phyloP scores from a whole-genome alignment of 305 asterid genomes.

The Nicotiana rustica region DNA sequence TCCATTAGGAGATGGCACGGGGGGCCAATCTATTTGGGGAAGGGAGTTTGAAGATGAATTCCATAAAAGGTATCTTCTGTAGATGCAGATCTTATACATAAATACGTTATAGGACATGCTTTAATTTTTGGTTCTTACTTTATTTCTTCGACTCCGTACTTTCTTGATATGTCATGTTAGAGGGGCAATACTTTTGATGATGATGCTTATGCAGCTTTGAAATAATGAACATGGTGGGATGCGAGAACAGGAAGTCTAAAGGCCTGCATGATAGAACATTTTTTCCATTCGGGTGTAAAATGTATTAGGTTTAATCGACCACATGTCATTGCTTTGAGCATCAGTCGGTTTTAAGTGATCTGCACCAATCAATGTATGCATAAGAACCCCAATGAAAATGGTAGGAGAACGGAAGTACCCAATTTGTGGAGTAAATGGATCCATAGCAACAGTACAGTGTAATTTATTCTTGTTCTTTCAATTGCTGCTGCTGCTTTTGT shows the following conservation, averaged over 20 bases:
- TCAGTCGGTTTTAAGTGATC: not conserved
- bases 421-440: conserved; percentile 26
- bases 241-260: not conserved
- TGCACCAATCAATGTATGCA: not conserved
- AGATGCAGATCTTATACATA: not conserved
- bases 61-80: conserved; percentile 75
- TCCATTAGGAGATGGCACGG: conserved; percentile 98
- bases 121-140: not conserved
- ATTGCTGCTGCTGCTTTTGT: conserved; percentile 29
- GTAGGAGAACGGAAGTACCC: not conserved
- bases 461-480: not conserved
- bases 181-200: not conserved
- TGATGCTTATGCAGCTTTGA: not conserved
- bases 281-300: conserved; percentile 19
- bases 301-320: not conserved
- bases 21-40: conserved; percentile 99
- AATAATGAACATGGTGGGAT: conserved; percentile 23
- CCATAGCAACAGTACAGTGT: not conserved
- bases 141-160: not conserved
- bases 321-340: not conserved
- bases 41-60: conserved; percentile 98
- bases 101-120: not conserved
- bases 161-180: conserved; percentile 25
- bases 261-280: conserved; percentile 11
- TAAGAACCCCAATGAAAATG: not conserved